Evolutionary conservation across 2,329 filamentous ascomycete species (phyloP).

Genomic region (Colletotrichum incanum): DNA sequence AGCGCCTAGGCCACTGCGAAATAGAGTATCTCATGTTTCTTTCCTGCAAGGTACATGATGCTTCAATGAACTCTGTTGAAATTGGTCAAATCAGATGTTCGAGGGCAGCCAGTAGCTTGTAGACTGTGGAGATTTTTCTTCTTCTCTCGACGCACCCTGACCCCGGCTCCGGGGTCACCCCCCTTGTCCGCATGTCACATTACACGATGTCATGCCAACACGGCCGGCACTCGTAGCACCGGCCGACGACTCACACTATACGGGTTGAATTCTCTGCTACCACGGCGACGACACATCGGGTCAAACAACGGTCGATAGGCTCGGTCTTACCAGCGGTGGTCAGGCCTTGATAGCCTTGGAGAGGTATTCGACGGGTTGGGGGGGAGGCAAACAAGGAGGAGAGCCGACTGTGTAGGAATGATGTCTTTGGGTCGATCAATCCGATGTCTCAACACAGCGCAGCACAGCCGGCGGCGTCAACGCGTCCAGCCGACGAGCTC

Average conservation of each 20-base stretch:
- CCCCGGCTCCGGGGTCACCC: slow-evolving; percentile 1
- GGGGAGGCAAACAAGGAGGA: neutral
- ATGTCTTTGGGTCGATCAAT: neutral
- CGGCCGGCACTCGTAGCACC: slow-evolving; percentile 21
- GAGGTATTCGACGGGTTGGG: neutral
- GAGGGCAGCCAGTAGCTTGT: neutral
- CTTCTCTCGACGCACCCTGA: neutral
- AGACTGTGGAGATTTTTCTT: neutral
- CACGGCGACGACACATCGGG: slow-evolving; percentile 1
- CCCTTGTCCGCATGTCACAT: slow-evolving; percentile 15
- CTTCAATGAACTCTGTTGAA: slow-evolving; percentile 16
- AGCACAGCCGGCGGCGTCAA: slow-evolving; percentile 30
- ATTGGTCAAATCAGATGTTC: slow-evolving; percentile 21
- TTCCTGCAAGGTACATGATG: slow-evolving; percentile 16
- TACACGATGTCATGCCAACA: slow-evolving; percentile 26
- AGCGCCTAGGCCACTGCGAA: slow-evolving; percentile 5
- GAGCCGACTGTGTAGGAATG: neutral
- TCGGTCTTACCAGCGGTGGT: neutral
- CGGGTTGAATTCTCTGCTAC: neutral
- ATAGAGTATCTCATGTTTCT: slow-evolving; percentile 3
- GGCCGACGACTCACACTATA: slow-evolving; percentile 5
- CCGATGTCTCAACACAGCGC: slow-evolving; percentile 5
- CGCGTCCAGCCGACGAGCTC: slow-evolving; percentile 10
- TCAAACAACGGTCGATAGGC: neutral
- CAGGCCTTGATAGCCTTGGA: neutral